phyloP scores from a whole-genome alignment of 768 basidiomycete genomes.

The Gloeopeniophorella convolvens region DNA sequence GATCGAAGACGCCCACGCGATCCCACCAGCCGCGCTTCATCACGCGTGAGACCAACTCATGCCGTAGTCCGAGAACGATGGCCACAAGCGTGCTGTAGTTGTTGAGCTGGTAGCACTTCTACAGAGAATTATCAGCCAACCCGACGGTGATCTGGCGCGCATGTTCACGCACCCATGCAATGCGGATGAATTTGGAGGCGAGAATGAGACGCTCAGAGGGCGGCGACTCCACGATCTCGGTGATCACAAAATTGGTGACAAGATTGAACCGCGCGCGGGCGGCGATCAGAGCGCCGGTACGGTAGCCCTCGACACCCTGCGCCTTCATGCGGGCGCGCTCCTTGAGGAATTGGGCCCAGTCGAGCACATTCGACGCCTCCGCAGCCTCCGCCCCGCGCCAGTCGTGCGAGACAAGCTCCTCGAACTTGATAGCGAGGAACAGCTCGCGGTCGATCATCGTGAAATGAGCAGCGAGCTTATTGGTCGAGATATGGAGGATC shows the following conservation, averaged over 20 bases:
- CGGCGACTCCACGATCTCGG: constrained; percentile 74
- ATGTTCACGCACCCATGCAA: constrained; percentile 65
- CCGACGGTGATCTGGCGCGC: too few relatives aligned
- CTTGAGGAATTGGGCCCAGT: constrained; percentile 80
- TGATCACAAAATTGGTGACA: constrained; percentile 70
- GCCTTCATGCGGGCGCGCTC: constrained; percentile 65
- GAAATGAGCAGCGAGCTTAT: constrained; percentile 67
- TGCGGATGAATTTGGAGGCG: constrained; percentile 73
- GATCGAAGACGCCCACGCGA: constrained; percentile 63
- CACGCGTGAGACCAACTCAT: constrained; percentile 58
- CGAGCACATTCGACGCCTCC: constrained; percentile 59
- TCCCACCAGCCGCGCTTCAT: constrained; percentile 59
- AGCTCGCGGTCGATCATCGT: constrained; percentile 85
- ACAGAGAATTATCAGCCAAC: not conserved
- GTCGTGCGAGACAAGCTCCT: constrained; percentile 75
- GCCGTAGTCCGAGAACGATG: constrained; percentile 69
- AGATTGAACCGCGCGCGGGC: constrained; percentile 81
- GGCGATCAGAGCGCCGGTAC: constrained; percentile 65
- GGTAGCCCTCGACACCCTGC: constrained; percentile 49
- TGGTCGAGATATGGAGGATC: constrained; percentile 56
- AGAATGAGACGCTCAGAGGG: constrained; percentile 58
- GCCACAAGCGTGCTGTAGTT: constrained; percentile 79
- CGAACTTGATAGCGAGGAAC: constrained; percentile 78
- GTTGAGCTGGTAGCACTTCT: constrained; percentile 77
- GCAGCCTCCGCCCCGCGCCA: constrained; percentile 48